Conservation (phyloP, 768 basidiomycete genomes). For the Crassisporium funariophilum region DNA sequence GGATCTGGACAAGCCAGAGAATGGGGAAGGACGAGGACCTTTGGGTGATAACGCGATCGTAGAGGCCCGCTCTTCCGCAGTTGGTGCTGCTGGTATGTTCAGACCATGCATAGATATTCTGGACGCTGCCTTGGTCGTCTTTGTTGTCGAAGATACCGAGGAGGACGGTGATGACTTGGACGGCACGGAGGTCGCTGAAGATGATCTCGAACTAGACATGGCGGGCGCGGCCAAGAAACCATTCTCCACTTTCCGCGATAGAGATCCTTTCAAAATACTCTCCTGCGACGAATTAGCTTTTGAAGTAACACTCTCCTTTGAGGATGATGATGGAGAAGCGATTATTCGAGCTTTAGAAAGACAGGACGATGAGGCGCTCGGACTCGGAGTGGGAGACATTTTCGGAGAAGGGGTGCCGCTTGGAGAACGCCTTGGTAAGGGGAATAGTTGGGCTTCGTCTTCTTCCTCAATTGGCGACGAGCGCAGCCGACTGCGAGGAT, state of each 20-base stretch:
- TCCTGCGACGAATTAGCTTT: constrained; percentile 19
- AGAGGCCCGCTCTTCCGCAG: background rate
- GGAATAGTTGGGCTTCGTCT: constrained; percentile 59
- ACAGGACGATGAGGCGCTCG: constrained; percentile 32
- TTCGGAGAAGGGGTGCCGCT: constrained; percentile 34
- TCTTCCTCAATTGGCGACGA: constrained; percentile 53
- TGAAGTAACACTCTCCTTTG: constrained; percentile 21
- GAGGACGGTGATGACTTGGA: background rate
- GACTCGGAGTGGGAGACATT: constrained; percentile 34
- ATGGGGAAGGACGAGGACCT: constrained; percentile 8
- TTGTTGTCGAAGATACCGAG: background rate
- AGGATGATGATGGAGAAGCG: constrained; percentile 11
- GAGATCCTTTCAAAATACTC: constrained; percentile 17
- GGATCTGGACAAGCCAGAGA: background rate
- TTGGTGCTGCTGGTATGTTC: constrained; percentile 1
- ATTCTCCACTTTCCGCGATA: constrained; percentile 15
- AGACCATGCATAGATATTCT: constrained; percentile 2
- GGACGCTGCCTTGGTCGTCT: background rate
- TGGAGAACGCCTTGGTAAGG: constrained; percentile 59
- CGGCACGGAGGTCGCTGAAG: constrained; percentile 5
- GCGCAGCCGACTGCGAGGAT: constrained; percentile 17
- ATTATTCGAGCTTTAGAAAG: constrained; percentile 12
- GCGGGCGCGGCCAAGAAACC: constrained; percentile 1
- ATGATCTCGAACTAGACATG: constrained; percentile 4
- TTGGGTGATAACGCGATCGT: constrained; percentile 7